These are phyloP conservation scores for Medicago arabica DNA, from an alignment of 306 rosid genomes.

Conservation along the genomic window DNA sequence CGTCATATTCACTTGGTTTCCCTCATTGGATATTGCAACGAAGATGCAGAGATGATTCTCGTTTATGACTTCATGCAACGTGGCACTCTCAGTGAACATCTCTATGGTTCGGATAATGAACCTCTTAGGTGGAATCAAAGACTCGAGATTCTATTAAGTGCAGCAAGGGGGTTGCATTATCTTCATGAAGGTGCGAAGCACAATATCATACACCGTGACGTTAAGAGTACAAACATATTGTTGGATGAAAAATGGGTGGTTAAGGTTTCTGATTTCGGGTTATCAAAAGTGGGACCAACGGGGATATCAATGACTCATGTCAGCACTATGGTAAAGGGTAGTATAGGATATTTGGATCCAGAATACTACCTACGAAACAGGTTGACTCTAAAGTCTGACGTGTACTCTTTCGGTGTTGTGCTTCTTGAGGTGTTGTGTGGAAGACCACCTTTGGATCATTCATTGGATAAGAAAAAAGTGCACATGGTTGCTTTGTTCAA, in stretches of 20 bases:
- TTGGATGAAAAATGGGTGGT: constrained; percentile 49
- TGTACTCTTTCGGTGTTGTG: constrained; percentile 56
- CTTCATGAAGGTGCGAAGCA: constrained; percentile 42
- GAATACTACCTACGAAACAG: constrained; percentile 28
- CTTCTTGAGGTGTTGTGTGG: constrained; percentile 51
- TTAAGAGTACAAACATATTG: constrained; percentile 48
- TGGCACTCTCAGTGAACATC: constrained; percentile 48
- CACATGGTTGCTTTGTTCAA: constrained; percentile 43
- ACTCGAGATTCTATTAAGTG: constrained; percentile 37
- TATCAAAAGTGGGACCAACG: constrained; percentile 41
- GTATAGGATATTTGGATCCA: constrained; percentile 29
- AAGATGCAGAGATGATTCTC: constrained; percentile 41
- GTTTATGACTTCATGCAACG: constrained; percentile 48
- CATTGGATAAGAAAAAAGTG: background rate
- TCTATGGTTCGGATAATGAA: constrained; percentile 5
- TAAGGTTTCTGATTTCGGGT: constrained; percentile 49
- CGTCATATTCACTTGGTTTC: constrained; percentile 46
- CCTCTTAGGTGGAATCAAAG: constrained; percentile 46
- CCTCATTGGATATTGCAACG: constrained; percentile 44
- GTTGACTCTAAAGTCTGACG: constrained; percentile 53
- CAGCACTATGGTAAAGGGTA: constrained; percentile 26
- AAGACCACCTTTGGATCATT: constrained; percentile 28
- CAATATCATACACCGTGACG: constrained; percentile 53
- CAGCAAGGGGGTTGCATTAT: constrained; percentile 50
- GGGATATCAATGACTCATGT: constrained; percentile 24